Evolutionary conservation across 345 rosid species (phyloP), one percentile per base, ranked within the genome.

Genomic region (Camelina sativa): DNA sequence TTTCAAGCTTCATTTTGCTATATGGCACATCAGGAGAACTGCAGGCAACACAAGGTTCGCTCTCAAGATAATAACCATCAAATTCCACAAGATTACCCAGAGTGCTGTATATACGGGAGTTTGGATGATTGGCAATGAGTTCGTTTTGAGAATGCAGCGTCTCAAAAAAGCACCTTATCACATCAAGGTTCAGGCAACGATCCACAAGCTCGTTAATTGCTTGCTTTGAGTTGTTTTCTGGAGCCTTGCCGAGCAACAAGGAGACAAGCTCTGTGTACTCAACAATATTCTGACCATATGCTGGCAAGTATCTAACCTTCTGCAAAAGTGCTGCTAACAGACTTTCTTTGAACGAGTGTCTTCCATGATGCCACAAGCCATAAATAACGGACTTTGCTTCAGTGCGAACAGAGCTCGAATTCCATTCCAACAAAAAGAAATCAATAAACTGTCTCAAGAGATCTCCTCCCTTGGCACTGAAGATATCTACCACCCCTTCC

Each of bases 11-110:
- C 97, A 92, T 95, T 84, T 92, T 87, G 86, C 96, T 85, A 53
- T 92, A 95, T 15, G 97, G 99, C 44, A 95, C 98, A 85, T 95
- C 99, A 19, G 99, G 99, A 69, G 99, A 87, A 81, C 99, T 95
- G 86, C 99, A 95, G 65, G 98, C 87, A 67, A 95, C 99, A 85
- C 99, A 95, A 15, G 99, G 99, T 74, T 95, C 99, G 62, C 97
- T 95, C 86, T 95, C 99, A 63, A 95, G 97, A 85, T 92, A 95
- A 81, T 95, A 95, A 67, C 99, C 99, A 82, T 92, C 99, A 76
- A 95, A 95, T 71, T 92, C 99, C 77, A 95, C 97, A 55, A 95
- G 88, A 77, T 96, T 85, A 78, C 96, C 86, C 83, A 92, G 83
- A 59, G 98, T 89, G 75, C 84, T 95, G 79, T 95, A 95, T 69